phyloP scores from a whole-genome alignment of 352 stramenopile species.

The Globisporangium okanoganense region DNA sequence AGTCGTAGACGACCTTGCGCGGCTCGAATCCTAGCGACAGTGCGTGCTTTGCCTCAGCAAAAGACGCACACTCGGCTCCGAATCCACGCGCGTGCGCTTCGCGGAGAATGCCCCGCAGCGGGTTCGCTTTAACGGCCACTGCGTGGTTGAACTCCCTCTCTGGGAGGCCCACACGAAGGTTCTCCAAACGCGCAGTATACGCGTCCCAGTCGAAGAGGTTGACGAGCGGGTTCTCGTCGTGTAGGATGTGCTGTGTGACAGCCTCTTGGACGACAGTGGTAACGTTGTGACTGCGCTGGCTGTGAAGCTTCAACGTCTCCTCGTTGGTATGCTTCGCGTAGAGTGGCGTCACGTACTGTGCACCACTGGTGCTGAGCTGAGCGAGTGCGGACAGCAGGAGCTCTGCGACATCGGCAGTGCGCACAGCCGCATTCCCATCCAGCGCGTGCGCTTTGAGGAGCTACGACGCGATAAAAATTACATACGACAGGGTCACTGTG shows the following conservation, averaged over 20 bases:
- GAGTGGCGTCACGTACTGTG: constrained; percentile 50
- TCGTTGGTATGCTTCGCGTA: constrained; percentile 34
- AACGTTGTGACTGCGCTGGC: constrained; percentile 27
- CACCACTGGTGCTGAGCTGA: constrained; percentile 2
- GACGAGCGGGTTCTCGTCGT: constrained; percentile 48
- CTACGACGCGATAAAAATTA: constrained; percentile 8
- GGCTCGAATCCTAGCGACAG: constrained; percentile 69
- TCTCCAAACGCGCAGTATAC: constrained; percentile 53
- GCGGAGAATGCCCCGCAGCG: constrained; percentile 56
- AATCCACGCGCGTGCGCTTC: constrained; percentile 44
- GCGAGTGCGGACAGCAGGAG: constrained; percentile 28
- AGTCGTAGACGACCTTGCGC: constrained; percentile 88
- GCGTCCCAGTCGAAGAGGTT: constrained; percentile 70
- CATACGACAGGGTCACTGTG: not conserved
- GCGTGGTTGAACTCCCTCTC: constrained; percentile 73
- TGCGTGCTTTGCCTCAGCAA: constrained; percentile 77
- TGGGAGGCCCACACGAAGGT: constrained; percentile 46
- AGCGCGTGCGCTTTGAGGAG: constrained; percentile 29
- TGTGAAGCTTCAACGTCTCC: constrained; percentile 24
- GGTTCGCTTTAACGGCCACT: constrained; percentile 80
- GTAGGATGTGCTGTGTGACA: constrained; percentile 42
- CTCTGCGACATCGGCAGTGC: constrained; percentile 18
- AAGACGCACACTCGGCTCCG: constrained; percentile 81
- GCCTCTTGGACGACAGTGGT: constrained; percentile 45
- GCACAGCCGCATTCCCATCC: constrained; percentile 11